Percentiles rank a stretch among this genome's conserved stretches.
Evolutionary conservation across 169 alveolate species (phyloP).

Genomic region (Besnoitia besnoiti): DNA sequence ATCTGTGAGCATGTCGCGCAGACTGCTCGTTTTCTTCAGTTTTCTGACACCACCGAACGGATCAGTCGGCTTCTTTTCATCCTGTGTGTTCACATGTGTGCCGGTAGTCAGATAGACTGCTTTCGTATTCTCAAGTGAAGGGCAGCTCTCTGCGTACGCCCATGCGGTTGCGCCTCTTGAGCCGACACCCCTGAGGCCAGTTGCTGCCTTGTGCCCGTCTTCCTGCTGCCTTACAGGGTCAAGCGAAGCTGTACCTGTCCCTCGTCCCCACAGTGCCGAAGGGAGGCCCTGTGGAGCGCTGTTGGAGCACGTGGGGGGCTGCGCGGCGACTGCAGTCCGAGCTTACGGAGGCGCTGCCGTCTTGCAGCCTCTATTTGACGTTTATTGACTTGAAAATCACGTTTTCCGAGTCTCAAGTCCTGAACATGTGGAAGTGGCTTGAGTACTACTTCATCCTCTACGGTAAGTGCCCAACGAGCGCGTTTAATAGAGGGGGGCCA

Average conservation of each 20-base stretch:
- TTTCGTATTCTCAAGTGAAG: no score
- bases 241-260: slow-evolving; percentile 34
- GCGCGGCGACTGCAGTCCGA: background rate
- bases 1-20: no score
- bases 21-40: no score
- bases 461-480: background rate
- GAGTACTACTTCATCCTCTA: slow-evolving; percentile 47
- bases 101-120: no score
- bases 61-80: no score
- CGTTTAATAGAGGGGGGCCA: background rate
- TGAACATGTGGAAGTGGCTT: slow-evolving; percentile 54
- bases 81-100: no score
- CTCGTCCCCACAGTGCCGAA: slow-evolving; percentile 54
- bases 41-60: no score
- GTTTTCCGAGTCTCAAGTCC: slow-evolving; percentile 34
- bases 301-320: slow-evolving; percentile 56
- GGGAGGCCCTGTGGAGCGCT: slow-evolving; percentile 39
- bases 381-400: slow-evolving; percentile 19
- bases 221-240: slow-evolving; percentile 5
- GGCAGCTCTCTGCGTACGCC: no score
- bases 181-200: no score
- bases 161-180: no score
- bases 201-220: background rate
- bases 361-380: slow-evolving; percentile 31
- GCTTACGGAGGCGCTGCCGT: background rate